Conservation (phyloP, 192 early-diverging fungal genomes). For the Backusella parvicylindrica region DNA sequence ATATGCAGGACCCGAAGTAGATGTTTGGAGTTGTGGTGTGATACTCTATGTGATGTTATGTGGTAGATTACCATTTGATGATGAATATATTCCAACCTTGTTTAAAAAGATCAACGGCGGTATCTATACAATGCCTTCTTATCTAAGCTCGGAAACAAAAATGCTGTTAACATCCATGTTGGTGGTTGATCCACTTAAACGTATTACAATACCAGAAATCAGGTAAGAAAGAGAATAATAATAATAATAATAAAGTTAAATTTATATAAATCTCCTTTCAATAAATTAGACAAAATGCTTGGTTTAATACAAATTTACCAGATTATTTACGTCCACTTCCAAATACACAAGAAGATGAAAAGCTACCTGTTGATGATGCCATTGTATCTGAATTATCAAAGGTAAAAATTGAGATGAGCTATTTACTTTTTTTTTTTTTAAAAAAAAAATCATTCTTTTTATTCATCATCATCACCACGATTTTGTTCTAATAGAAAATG, state of each 20-base stretch:
- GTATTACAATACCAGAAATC: constrained; percentile 89
- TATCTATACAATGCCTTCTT: constrained; percentile 87
- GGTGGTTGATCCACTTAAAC: constrained; percentile 93
- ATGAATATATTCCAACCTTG: constrained; percentile 83
- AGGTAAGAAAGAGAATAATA: constrained; percentile 12
- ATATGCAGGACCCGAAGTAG: constrained; percentile 94
- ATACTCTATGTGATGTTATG: constrained; percentile 35
- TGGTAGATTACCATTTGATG: constrained; percentile 74
- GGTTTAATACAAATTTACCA: constrained; percentile 91
- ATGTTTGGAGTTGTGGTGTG: constrained; percentile 96
- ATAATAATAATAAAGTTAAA: not conserved
- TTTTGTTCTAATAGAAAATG: constrained; percentile 60
- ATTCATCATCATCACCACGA: too few species aligned
- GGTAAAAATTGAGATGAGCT: constrained; percentile 45
- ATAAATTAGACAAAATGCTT: constrained; percentile 66
- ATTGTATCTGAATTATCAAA: constrained; percentile 79
- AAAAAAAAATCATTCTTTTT: not conserved
- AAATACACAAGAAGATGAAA: constrained; percentile 60
- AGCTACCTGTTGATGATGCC: constrained; percentile 71
- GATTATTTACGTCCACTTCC: constrained; percentile 88
- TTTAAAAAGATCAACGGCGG: constrained; percentile 97
- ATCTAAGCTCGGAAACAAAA: constrained; percentile 80
- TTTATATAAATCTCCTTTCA: not conserved
- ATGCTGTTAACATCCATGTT: constrained; percentile 85
- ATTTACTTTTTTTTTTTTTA: too few species aligned